Evolutionary conservation across 352 stramenopile genomes (phyloP), one percentile per base, ranked within the genome.

Genomic region (Globisporangium perplexum): DNA sequence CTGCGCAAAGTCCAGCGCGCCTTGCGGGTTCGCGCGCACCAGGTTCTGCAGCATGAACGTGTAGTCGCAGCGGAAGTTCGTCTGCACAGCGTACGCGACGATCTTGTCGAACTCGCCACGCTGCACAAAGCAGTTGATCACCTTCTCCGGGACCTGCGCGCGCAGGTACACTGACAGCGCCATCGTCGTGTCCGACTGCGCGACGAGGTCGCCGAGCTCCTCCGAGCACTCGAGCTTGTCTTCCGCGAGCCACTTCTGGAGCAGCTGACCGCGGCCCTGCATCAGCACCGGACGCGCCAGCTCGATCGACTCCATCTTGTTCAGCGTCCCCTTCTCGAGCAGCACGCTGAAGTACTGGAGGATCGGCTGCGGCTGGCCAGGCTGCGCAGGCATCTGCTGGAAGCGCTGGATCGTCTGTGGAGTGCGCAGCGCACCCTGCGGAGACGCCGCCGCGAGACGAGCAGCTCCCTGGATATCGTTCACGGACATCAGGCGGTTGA

Each of bases 211-310:
- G 69, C 97, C 97, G 20, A 99, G 83, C 67, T 97, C 90, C 65
- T 99, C 97, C 0, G 93, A 98, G 71, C 93, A 98, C 60, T 98
- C 88, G 35, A 99, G 79, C 78, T 99, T 99, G 77, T 99, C 96
- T 68, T 99, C 98, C 22, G 97, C 97, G 23, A 99, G 82, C 97
- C 97, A 99, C 74, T 99, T 99, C 75, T 99, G 97, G 59, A 99
- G 81, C 30, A 99, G 82, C 61, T 98, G 93, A 8, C 93, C 93
- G 53, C 97, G 91, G 55, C 96, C 93, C 77, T 99, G 97, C 74
- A 97, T 90, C 55, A 99, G 74, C 30, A 99, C 96, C 2, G 96
- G 96, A 28, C 96, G 97, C 44, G 96, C 96, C 17, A 99, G 83
- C 75, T 99, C 97, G 43, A 99, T 91, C 60, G 93, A 98, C 70